Percentiles rank a stretch among this genome's conserved stretches.
These are phyloP conservation scores for Mallotus japonicus DNA, from an alignment of 441 rosid species.

Conservation along the genomic window DNA sequence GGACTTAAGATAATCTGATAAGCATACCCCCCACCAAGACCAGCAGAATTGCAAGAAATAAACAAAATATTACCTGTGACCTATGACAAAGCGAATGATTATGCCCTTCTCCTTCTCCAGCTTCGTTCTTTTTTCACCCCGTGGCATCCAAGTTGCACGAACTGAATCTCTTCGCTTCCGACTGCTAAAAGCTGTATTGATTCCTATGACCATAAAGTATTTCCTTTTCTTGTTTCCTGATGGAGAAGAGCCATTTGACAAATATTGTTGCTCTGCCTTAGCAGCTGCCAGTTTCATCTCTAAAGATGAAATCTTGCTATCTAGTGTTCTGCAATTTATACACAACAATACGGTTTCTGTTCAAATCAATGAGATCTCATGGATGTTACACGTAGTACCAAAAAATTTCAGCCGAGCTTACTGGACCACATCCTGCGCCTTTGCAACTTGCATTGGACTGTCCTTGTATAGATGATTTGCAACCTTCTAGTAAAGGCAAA, in stretches of 20 bases:
- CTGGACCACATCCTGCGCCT: slow-evolving; percentile 42
- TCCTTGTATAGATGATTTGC: slow-evolving; percentile 21
- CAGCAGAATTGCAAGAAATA: neutral
- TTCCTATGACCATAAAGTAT: slow-evolving; percentile 81
- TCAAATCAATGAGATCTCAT: slow-evolving; percentile 17
- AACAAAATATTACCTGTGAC: slow-evolving; percentile 59
- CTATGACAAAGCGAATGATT: slow-evolving; percentile 77
- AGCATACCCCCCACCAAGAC: neutral
- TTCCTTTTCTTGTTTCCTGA: slow-evolving; percentile 38
- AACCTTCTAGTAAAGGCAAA: slow-evolving; percentile 24
- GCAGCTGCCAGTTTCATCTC: slow-evolving; percentile 56
- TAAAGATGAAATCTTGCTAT: slow-evolving; percentile 43
- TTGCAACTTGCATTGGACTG: slow-evolving; percentile 33
- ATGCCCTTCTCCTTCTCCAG: slow-evolving; percentile 78
- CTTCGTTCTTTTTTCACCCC: slow-evolving; percentile 64
- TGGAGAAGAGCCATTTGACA: slow-evolving; percentile 31
- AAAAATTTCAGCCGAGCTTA: slow-evolving; percentile 35
- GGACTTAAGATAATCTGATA: neutral
- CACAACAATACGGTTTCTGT: neutral
- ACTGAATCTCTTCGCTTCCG: slow-evolving; percentile 80
- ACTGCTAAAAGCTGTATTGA: slow-evolving; percentile 85
- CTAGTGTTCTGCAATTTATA: slow-evolving; percentile 45
- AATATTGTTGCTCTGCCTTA: slow-evolving; percentile 43
- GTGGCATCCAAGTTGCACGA: slow-evolving; percentile 92
- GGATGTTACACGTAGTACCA: slow-evolving; percentile 6